Evolutionary conservation across 1,284 basidiomycete species (phyloP).

Genomic region (Pseudozyma sp.): DNA sequence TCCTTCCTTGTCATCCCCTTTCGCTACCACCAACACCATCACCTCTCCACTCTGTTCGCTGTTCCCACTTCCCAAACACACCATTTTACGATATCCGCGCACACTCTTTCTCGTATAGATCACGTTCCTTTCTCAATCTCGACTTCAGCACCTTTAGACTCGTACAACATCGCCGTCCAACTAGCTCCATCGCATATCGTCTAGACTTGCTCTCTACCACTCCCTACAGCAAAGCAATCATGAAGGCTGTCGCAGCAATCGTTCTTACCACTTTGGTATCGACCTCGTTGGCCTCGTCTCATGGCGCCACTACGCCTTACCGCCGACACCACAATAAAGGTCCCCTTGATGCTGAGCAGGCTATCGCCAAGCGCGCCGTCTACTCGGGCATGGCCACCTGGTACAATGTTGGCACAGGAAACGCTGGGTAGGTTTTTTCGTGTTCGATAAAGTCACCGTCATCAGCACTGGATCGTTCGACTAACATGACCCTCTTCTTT

Average conservation of each 20-base stretch:
- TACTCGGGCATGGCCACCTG: slow-evolving; percentile 60
- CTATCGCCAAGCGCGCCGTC: slow-evolving; percentile 44
- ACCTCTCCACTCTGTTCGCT: slow-evolving; percentile 12
- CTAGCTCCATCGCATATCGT: slow-evolving; percentile 1
- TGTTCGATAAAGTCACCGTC: neutral
- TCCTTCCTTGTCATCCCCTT: neutral
- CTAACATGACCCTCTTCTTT: slow-evolving; percentile 1
- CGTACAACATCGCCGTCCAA: slow-evolving; percentile 8
- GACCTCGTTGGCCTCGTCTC: slow-evolving; percentile 33
- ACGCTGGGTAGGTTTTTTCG: slow-evolving; percentile 46
- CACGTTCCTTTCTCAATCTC: slow-evolving; percentile 29
- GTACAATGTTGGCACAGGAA: slow-evolving; percentile 61
- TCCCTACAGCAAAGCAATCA: slow-evolving; percentile 4
- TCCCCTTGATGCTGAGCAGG: slow-evolving; percentile 21
- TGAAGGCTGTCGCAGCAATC: slow-evolving; percentile 41
- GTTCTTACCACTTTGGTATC: slow-evolving; percentile 35
- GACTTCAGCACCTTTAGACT: slow-evolving; percentile 8
- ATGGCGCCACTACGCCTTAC: slow-evolving; percentile 8
- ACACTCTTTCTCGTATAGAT: slow-evolving; percentile 12
- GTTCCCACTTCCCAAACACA: neutral
- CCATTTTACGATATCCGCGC: slow-evolving; percentile 3
- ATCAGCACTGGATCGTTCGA: neutral
- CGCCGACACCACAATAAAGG: slow-evolving; percentile 45
- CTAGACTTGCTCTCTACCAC: neutral
- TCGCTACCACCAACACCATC: slow-evolving; percentile 13